Percentiles rank a stretch among this genome's conserved stretches.
phyloP scores from a whole-genome alignment of 805 yeast genomes.

The Sugiyamaella valdiviana region DNA sequence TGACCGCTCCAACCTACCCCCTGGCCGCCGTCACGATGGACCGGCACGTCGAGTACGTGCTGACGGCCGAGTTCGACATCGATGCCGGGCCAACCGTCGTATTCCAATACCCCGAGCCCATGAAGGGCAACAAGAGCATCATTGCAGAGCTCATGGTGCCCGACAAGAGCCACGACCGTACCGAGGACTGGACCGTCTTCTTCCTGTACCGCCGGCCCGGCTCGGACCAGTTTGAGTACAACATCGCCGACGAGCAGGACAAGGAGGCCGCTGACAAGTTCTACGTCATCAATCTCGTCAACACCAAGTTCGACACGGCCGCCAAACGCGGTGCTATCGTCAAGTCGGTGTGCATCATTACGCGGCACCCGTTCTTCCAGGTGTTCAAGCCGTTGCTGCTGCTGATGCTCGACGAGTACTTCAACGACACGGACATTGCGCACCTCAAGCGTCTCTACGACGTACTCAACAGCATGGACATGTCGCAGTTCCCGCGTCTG shows the following conservation, averaged over 20 bases:
- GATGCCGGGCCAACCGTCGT: constrained; percentile 63
- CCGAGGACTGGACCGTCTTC: constrained; percentile 52
- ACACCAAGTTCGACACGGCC: constrained; percentile 38
- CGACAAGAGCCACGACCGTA: constrained; percentile 50
- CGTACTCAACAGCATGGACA: constrained; percentile 26
- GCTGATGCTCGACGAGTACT: constrained; percentile 46
- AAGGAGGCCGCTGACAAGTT: constrained; percentile 39
- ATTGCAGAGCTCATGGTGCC: constrained; percentile 57
- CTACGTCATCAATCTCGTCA: constrained; percentile 53
- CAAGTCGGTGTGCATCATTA: constrained; percentile 53
- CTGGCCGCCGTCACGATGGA: not conserved
- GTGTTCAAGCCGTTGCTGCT: constrained; percentile 54
- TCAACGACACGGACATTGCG: constrained; percentile 20
- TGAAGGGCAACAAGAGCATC: constrained; percentile 22
- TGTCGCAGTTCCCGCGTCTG: constrained; percentile 26
- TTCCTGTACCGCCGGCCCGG: constrained; percentile 32
- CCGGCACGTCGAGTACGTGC: constrained; percentile 46
- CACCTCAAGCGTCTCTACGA: constrained; percentile 27
- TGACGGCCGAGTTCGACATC: constrained; percentile 76
- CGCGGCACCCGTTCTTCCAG: constrained; percentile 47
- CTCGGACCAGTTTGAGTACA: constrained; percentile 25
- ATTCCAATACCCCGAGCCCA: constrained; percentile 49
- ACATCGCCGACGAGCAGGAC: constrained; percentile 21
- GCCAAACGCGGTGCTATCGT: constrained; percentile 55
- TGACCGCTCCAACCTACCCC: not conserved